A percentile compares a stretch with the other conserved stretches of the same genome.
Conservation (phyloP, 2,329 filamentous ascomycete genomes). For the Cladorrhinum sp. region DNA sequence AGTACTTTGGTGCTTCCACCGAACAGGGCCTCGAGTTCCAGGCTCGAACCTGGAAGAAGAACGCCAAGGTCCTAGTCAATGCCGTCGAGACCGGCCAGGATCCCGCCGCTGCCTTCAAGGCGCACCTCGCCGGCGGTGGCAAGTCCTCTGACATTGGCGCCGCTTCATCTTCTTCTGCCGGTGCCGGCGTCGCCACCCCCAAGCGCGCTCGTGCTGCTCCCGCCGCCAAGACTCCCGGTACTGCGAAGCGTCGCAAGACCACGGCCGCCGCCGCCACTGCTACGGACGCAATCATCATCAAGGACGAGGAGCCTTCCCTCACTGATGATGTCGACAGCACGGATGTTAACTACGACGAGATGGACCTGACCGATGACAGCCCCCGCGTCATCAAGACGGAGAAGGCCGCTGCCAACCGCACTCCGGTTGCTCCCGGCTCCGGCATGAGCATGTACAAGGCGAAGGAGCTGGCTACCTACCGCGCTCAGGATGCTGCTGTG, state of each 20-base stretch:
- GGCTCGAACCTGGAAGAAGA: constrained; percentile 54
- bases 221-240: not conserved
- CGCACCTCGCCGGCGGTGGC: constrained; percentile 26
- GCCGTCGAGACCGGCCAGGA: constrained; percentile 45
- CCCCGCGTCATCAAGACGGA: constrained; percentile 3
- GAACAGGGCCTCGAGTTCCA: constrained; percentile 58
- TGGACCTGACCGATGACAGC: constrained; percentile 27
- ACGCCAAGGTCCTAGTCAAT: constrained; percentile 47
- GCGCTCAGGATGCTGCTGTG: not conserved
- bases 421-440: not conserved
- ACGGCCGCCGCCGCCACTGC: constrained; percentile 8
- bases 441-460: not conserved
- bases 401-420: not conserved
- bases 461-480: constrained; percentile 37
- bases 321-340: constrained; percentile 18
- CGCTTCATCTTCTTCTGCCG: too few relatives aligned
- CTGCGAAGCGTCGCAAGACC: too few relatives aligned
- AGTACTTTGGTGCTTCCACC: constrained; percentile 59
- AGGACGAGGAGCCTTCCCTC: constrained; percentile 1
- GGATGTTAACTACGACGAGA: constrained; percentile 31
- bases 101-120: constrained; percentile 40
- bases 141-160: too few relatives aligned
- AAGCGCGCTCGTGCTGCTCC: constrained; percentile 12
- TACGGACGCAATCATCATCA: not conserved
- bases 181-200: constrained; percentile 29